Base-by-base conservation (phyloP, 345 rosid species). In the Euphorbia tirucalli region DNA sequence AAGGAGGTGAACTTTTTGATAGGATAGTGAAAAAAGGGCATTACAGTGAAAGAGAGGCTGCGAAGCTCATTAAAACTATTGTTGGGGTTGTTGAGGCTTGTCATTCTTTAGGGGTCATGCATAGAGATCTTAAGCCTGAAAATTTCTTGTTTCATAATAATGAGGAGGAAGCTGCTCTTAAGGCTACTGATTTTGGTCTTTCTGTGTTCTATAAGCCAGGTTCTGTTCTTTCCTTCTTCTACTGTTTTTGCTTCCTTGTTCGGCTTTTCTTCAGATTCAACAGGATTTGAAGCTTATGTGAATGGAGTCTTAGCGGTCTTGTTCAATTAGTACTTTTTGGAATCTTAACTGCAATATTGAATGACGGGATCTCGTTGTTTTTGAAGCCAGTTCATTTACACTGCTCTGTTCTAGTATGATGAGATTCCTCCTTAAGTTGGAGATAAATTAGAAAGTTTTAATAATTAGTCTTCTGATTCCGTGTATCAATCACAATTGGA, bases 61-160 rank as follows among this genome's bases (percentile, higher is more conserved):
- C 88, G 41, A 86, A 87, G 87, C 75, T 90, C 62, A 86, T 86
- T 4, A 87, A 86, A 78, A 87, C 90, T n/a, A 85, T 90, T 79
- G 93, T 90, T 82, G 90, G 88, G 0, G 93, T 90, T 18, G 88
- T 88, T n/a, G 87, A 90, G 74, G 57, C 86, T 76, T 90, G 93
- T 56, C 96, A 90, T 75, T 87, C 93, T 71, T 85, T 87, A 71
- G 92, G 95, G 21, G 94, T 87, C 60, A 77, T 89, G 80, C 93
- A 89, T 44, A 86, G 95, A 72, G 95, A 90, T 76, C 87, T 90
- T 30, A 90, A 90, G 79, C 96, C 96, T 76, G 96, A 90, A 78
- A 88, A 90, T 62, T 90, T 90, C 82, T 81, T 90, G 83, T 86
- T 90, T 49, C 52, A 70, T 56, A 77, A 82, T 71, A 79, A 59